Conservation (phyloP, 1,139 yeast species). For the Magnusiomyces fungicola region DNA sequence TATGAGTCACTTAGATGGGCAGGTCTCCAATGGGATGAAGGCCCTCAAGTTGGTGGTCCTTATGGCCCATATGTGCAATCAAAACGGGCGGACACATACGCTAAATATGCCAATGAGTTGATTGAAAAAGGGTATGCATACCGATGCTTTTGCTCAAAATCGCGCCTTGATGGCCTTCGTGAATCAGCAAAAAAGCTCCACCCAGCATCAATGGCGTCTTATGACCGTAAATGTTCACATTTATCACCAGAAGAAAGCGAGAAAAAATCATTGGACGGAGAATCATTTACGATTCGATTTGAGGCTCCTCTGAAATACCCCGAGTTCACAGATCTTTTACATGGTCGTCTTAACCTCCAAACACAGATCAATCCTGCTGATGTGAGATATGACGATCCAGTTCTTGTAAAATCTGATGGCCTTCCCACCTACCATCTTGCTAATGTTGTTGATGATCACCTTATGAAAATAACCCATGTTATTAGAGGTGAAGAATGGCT, state of each 20-base stretch:
- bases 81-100: constrained; percentile 62
- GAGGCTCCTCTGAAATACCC: constrained; percentile 68
- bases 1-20: constrained; percentile 76
- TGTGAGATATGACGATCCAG: constrained; percentile 80
- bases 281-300: constrained; percentile 31
- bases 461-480: constrained; percentile 89
- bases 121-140: constrained; percentile 70
- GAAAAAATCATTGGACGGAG: constrained; percentile 30
- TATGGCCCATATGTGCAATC: constrained; percentile 79
- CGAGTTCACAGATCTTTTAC: constrained; percentile 60
- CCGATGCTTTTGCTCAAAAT: constrained; percentile 77
- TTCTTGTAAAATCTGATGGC: constrained; percentile 82
- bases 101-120: constrained; percentile 47
- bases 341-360: constrained; percentile 68
- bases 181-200: constrained; percentile 64
- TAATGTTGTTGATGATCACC: constrained; percentile 87
- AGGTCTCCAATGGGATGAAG: constrained; percentile 70
- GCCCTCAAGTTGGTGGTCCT: constrained; percentile 63
- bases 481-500: constrained; percentile 98
- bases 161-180: constrained; percentile 59
- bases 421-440: constrained; percentile 96
- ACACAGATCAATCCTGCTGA: constrained; percentile 68
- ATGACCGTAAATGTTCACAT: constrained; percentile 70
- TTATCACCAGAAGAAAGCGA: constrained; percentile 39
- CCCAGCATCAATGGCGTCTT: constrained; percentile 90